phyloP scores from a whole-genome alignment of 768 basidiomycete genomes.

The Guyanaporus albipodus region DNA sequence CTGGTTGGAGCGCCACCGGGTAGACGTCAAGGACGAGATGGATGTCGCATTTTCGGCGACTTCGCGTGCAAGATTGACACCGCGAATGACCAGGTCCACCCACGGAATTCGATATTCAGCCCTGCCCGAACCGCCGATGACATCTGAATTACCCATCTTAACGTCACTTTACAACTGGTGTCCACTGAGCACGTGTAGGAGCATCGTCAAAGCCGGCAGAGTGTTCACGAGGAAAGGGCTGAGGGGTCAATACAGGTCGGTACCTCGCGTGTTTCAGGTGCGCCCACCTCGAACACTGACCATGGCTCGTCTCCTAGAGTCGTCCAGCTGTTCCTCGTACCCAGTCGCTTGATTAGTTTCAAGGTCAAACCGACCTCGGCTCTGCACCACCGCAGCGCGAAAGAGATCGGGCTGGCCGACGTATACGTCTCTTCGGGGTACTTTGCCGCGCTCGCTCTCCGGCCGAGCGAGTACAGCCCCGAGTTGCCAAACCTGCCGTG shows the following conservation, averaged over 20 bases:
- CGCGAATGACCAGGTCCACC: conserved; percentile 34
- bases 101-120: conserved; percentile 38
- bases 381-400: conserved; percentile 53
- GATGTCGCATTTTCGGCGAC: conserved; percentile 56
- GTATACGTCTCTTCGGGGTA: conserved; percentile 88
- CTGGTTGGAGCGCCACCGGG: conserved; percentile 74
- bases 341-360: conserved; percentile 73
- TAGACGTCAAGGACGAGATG: conserved; percentile 80
- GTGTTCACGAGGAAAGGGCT: conserved; percentile 68
- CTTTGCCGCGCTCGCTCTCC: conserved; percentile 64
- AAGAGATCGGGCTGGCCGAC: conserved; percentile 60
- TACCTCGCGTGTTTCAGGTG: conserved; percentile 10
- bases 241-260: conserved; percentile 76
- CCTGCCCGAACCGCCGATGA: conserved; percentile 49
- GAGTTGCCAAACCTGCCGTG: conserved; percentile 53
- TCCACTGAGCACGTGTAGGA: conserved; percentile 70
- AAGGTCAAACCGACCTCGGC: conserved; percentile 54
- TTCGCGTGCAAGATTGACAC: conserved; percentile 57
- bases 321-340: conserved; percentile 68
- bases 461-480: conserved; percentile 58
- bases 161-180: conserved; percentile 84
- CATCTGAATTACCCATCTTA: conserved; percentile 56
- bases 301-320: conserved; percentile 41
- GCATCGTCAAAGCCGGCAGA: conserved; percentile 70
- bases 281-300: too few relatives aligned